A percentile compares a stretch with the other conserved stretches of the same genome.
Evolutionary conservation across 257 asterid species (phyloP).

Genomic region (Solanum piurae): DNA sequence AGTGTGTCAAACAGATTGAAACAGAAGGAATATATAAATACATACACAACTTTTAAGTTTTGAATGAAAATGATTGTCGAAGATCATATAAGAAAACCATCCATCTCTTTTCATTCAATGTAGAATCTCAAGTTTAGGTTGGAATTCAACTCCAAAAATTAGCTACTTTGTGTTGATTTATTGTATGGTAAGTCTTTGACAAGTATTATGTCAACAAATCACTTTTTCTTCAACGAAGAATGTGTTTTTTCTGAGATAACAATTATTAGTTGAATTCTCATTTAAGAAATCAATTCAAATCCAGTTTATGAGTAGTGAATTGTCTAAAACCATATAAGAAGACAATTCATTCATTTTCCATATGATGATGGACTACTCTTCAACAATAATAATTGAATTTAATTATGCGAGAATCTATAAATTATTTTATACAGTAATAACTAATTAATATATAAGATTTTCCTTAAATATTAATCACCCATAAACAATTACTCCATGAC

Average conservation of each 20-base stretch:
- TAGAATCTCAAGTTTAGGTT: neutral
- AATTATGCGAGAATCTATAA: neutral
- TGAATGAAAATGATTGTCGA: neutral
- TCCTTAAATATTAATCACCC: neutral
- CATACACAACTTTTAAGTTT: neutral
- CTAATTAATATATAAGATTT: neutral
- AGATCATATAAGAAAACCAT: neutral
- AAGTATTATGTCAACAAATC: neutral
- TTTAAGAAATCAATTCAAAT: neutral
- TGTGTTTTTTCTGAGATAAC: accelerated
- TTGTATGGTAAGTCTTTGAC: neutral
- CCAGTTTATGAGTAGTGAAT: neutral
- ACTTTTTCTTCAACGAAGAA: too few relatives aligned
- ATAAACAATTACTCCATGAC: neutral
- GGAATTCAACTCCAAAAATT: neutral
- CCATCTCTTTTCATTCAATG: neutral
- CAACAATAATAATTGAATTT: neutral
- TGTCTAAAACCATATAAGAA: neutral
- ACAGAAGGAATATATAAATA: too few relatives aligned
- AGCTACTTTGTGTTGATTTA: neutral
- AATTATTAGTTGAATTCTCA: too few relatives aligned
- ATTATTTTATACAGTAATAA: neutral
- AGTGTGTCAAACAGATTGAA: too few relatives aligned
- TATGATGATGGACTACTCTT: neutral
- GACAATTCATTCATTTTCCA: neutral